Conservation (phyloP, 2,329 filamentous ascomycete species). For the Pseudogymnoascus sp. region DNA sequence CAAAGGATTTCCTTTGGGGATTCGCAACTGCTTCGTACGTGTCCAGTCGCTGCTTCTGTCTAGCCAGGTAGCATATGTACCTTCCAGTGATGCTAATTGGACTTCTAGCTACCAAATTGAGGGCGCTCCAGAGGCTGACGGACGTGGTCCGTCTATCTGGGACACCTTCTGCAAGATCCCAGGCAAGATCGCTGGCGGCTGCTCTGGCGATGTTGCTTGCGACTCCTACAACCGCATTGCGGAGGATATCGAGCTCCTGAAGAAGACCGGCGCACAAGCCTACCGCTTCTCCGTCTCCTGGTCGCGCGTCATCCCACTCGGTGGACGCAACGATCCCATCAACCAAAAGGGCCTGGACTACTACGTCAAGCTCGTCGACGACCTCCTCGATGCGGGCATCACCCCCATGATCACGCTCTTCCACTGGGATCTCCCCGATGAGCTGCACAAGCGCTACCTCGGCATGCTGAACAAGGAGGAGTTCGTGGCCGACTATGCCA, state of each 20-base stretch:
- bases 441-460: conserved; percentile 70
- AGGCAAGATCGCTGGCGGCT: conserved; percentile 75
- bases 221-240: conserved; percentile 76
- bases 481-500: conserved; percentile 72
- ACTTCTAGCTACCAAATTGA: conserved; percentile 73
- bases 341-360: conserved; percentile 71
- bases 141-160: conserved; percentile 78
- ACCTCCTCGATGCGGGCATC: conserved; percentile 68
- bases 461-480: conserved; percentile 74
- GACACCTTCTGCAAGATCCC: conserved; percentile 77
- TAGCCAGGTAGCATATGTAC: not conserved
- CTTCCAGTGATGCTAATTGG: not conserved
- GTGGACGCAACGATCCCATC: conserved; percentile 71
- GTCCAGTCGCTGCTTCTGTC: not conserved
- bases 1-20: conserved; percentile 67
- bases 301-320: conserved; percentile 79
- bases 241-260: conserved; percentile 71
- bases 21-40: conserved; percentile 70
- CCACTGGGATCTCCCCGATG: conserved; percentile 82
- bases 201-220: conserved; percentile 69
- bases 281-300: conserved; percentile 84
- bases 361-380: conserved; percentile 73
- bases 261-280: conserved; percentile 61
- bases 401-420: conserved; percentile 74
- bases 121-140: conserved; percentile 65